Conservation (phyloP, 2,329 filamentous ascomycete genomes). For the Tothia fuscella region DNA sequence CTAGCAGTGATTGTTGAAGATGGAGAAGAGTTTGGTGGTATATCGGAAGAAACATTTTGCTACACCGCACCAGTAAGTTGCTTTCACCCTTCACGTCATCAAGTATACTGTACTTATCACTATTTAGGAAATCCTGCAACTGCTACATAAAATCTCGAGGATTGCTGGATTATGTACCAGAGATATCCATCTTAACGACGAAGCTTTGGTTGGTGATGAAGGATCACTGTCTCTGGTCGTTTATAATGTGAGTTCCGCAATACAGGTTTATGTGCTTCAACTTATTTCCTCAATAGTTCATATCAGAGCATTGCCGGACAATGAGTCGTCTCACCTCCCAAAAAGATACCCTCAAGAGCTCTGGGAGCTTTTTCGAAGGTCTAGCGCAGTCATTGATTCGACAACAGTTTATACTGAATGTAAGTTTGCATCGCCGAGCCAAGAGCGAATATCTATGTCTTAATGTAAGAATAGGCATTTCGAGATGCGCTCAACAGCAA, state of each 20-base stretch:
- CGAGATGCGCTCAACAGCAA: conserved; percentile 2
- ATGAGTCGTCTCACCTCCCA: conserved; percentile 6
- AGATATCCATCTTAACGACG: conserved; percentile 6
- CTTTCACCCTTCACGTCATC: not conserved
- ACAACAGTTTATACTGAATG: conserved; percentile 4
- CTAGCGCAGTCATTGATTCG: not conserved
- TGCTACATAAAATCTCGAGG: conserved; percentile 1
- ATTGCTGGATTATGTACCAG: conserved; percentile 1
- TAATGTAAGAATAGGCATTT: not conserved
- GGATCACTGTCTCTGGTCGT: conserved; percentile 1
- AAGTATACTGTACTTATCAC: not conserved
- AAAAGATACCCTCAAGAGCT: not conserved
- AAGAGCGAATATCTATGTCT: too few species aligned
- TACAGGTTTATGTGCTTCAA: not conserved
- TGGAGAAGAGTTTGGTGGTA: conserved; percentile 2
- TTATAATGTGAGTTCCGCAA: conserved; percentile 6
- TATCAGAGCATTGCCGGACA: conserved; percentile 8
- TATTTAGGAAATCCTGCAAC: conserved; percentile 4
- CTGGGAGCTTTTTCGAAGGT: not conserved
- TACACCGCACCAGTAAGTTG: conserved; percentile 8
- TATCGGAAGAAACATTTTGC: conserved; percentile 8
- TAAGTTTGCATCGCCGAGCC: not conserved
- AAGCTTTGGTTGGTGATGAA: conserved; percentile 3
- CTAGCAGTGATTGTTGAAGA: conserved; percentile 5
- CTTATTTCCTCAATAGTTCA: conserved; percentile 1